Conservation (phyloP, 2,329 filamentous ascomycete genomes). For the Beauveria rudraprayagi region DNA sequence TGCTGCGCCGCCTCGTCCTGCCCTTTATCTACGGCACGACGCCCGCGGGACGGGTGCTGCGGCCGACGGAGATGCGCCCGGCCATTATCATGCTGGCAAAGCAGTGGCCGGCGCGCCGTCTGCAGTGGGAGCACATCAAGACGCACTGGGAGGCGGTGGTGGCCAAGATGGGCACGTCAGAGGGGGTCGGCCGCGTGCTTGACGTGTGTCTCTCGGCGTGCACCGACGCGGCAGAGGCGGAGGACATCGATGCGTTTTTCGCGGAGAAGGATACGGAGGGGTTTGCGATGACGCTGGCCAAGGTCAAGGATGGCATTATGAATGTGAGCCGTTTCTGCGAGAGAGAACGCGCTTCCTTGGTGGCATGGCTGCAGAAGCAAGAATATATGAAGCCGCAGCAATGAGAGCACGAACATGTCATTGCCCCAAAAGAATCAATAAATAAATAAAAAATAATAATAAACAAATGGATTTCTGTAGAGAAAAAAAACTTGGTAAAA, state of each 20-base stretch:
- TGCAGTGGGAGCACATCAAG: conserved; percentile 82
- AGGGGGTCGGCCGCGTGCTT: conserved; percentile 82
- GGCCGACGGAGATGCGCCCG: conserved; percentile 78
- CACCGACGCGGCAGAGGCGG: conserved; percentile 56
- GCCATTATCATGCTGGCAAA: conserved; percentile 63
- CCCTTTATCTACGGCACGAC: conserved; percentile 70
- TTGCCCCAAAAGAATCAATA: not conserved
- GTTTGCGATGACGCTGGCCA: conserved; percentile 77
- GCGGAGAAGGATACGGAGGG: conserved; percentile 73
- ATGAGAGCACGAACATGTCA: not conserved
- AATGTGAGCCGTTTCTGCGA: not conserved
- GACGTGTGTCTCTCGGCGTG: conserved; percentile 72
- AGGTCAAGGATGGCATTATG: conserved; percentile 57
- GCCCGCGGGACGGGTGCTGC: conserved; percentile 54
- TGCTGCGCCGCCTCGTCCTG: conserved; percentile 59
- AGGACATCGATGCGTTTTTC: conserved; percentile 82
- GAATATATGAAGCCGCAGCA: not conserved
- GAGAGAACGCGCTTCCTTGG: conserved; percentile 2
- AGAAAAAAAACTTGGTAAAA: not conserved
- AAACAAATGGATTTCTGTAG: too few species aligned
- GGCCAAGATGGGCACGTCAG: conserved; percentile 68
- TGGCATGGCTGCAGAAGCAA: not conserved
- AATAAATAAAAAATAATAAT: not conserved
- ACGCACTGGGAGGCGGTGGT: conserved; percentile 70
- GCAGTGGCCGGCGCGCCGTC: conserved; percentile 62